A percentile compares a stretch with the other conserved stretches of the same genome.
These are phyloP conservation scores for Daphne laureola DNA, from an alignment of 441 rosid species.

Conservation along the genomic window DNA sequence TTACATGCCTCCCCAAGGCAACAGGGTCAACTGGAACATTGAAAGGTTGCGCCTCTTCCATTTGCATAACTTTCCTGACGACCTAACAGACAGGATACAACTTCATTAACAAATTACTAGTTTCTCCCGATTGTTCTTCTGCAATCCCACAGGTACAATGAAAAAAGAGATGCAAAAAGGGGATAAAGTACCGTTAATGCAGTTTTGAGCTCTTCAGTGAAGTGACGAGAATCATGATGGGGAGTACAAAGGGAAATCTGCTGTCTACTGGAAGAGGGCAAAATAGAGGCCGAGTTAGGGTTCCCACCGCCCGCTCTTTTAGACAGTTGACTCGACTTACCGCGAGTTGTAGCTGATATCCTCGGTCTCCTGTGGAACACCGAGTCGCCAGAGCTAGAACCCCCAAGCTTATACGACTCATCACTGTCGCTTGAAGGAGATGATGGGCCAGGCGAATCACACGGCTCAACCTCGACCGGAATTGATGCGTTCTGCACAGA, in stretches of 20 bases:
- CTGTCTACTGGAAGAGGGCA: conserved; percentile 25
- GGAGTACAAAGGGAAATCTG: conserved; percentile 9
- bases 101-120: not conserved
- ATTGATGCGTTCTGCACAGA: too few relatives aligned
- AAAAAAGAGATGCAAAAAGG: not conserved
- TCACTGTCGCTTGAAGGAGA: conserved; percentile 27
- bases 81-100: conserved; percentile 17
- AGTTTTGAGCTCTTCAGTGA: conserved; percentile 20
- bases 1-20: conserved; percentile 38
- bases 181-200: not conserved
- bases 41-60: conserved; percentile 47
- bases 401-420: conserved; percentile 16
- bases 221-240: conserved; percentile 20
- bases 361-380: conserved; percentile 7
- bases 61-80: conserved; percentile 41
- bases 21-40: conserved; percentile 37
- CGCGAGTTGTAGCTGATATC: conserved; percentile 14
- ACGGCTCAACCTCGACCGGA: too few relatives aligned
- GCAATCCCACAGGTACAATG: not conserved
- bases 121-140: not conserved
- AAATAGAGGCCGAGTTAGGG: conserved; percentile 20
- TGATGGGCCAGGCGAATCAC: not conserved
- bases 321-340: conserved; percentile 21
- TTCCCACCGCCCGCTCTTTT: conserved; percentile 30
- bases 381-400: conserved; percentile 21